Evolutionary conservation across 2,329 filamentous ascomycete genomes (phyloP), one percentile per base, ranked within the genome.

Genomic region (Thelonectria discophora): DNA sequence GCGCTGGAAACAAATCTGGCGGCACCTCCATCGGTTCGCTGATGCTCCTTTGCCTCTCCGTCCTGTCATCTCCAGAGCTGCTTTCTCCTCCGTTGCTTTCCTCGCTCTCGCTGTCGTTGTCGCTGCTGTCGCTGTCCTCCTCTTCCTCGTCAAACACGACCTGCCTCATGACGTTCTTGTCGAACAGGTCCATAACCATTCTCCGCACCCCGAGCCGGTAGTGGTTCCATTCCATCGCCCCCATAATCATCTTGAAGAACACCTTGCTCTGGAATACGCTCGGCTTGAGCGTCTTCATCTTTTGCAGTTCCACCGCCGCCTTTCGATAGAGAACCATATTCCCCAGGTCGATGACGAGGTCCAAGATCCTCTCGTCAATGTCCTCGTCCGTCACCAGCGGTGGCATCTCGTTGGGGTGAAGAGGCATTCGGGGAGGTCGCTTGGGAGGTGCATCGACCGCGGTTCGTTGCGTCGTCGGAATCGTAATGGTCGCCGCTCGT

Each of bases 301-400:
- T 84, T 72, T 86, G 88, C 57, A 99, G 84, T 75, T 98, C 94
- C 18, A 84, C 87, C 53, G 94, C 88, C 6, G 94, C 92, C 74
- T 91, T 90, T 76, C 96, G 96, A 73, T 93, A 94, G 51, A 97
- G 83, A 15, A 99, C 93, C 61, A 94, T 95, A 73, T 98, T 97
- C 58, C 94, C 93, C 60, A 99, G 84, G 71, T 97, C 94, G 13
- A 92, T 88, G 65, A 97, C 89, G 39, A 95, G 85, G 71, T 93
- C 91, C 27, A 98, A 79, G 48, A 98, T 94, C 53, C 90, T 90
- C 71, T 92, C 92, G 64, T 81, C 97, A 63, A 90, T 85, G 15
- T 84, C 83, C 8, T 85, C 82, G 17, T 89, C 86, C 51, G 86
- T 83, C 64, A 87, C 83, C 52, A 86, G 79, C 32, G 73, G 69